Evolutionary conservation across 768 basidiomycete species (phyloP), one percentile per base, ranked within the genome.

Genomic region (Russula abietina): DNA sequence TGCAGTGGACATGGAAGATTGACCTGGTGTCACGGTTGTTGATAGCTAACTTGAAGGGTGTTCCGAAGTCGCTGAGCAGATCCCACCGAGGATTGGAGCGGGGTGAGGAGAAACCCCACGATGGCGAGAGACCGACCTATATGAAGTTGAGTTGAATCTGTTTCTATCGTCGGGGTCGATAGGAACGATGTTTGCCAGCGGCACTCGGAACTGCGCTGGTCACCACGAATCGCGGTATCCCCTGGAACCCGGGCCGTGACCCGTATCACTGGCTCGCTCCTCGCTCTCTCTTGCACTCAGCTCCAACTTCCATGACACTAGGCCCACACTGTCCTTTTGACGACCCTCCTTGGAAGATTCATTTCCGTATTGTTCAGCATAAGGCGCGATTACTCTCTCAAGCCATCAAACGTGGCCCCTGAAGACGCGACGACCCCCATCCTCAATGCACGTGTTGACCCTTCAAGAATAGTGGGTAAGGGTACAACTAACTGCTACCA

Each of bases 1-100:
- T 43, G 60, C 46, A 54, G 68, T 72, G 60, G 73, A 68, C 73
- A 74, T 75, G 62, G 64, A 56, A 57, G 65, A 30, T 45, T 33
- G 51, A 36, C 33, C 53, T 39, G 46, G 59, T n/a, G n/a, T n/a
- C n/a, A n/a, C n/a, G 33, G 60, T 52, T 60, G 60, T 52, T 60
- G 55, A 57, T 43, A 54, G 54, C 39, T 36, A 50, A 30, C 28
- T 30, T 30, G 28, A 30, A 49, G 43, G 38, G 17, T 12, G 41
- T 32, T 30, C 51, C 53, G 56, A 61, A 52, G 64, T 60, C 58
- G 26, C 58, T 63, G 57, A 24, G 49, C 50, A 28, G 26, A 50
- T 28, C 57, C 49, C 59, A n/a, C 38, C n/a, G 43, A 46, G 46
- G 60, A 55, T 54, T 32, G 66, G 45, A 65, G 55, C 45, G 16